Conservation (phyloP, 176 grass and related monocot genomes). For the Oryza meridionalis region DNA sequence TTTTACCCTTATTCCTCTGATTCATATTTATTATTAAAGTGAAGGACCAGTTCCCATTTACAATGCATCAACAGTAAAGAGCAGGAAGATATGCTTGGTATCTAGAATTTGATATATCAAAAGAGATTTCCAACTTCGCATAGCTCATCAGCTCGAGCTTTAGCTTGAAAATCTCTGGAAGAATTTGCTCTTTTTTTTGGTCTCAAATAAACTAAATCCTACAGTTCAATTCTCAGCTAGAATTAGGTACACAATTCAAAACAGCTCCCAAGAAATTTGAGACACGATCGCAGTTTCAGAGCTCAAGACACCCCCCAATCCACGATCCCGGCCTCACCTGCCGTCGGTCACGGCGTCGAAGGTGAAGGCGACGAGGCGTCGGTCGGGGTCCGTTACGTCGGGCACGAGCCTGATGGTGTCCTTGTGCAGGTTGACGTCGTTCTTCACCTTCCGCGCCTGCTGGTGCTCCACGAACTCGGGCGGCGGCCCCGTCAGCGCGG, state of each 20-base stretch:
- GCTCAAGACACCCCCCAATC: neutral
- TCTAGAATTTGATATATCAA: neutral
- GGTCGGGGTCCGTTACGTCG: slow-evolving; percentile 57
- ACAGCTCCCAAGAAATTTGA: slow-evolving; percentile 18
- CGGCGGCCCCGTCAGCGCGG: slow-evolving; percentile 42
- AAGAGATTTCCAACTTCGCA: slow-evolving; percentile 2
- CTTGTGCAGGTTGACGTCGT: slow-evolving; percentile 90
- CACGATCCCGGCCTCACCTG: slow-evolving; percentile 44
- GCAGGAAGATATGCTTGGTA: neutral
- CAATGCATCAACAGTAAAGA: neutral
- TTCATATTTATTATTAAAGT: neutral
- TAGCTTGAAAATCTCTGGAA: neutral
- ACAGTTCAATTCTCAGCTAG: neutral
- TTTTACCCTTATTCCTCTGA: no score
- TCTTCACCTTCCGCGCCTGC: slow-evolving; percentile 87
- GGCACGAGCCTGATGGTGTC: slow-evolving; percentile 76
- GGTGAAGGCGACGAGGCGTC: slow-evolving; percentile 77
- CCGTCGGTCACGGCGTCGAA: slow-evolving; percentile 81
- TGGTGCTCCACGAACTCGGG: slow-evolving; percentile 73
- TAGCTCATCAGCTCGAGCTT: neutral
- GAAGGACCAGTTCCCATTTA: neutral
- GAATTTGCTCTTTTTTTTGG: neutral
- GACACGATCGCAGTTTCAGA: neutral
- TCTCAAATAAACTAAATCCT: neutral
- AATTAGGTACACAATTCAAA: neutral